Conservation (phyloP, 352 stramenopile genomes). For the Globisporangium paddicum region DNA sequence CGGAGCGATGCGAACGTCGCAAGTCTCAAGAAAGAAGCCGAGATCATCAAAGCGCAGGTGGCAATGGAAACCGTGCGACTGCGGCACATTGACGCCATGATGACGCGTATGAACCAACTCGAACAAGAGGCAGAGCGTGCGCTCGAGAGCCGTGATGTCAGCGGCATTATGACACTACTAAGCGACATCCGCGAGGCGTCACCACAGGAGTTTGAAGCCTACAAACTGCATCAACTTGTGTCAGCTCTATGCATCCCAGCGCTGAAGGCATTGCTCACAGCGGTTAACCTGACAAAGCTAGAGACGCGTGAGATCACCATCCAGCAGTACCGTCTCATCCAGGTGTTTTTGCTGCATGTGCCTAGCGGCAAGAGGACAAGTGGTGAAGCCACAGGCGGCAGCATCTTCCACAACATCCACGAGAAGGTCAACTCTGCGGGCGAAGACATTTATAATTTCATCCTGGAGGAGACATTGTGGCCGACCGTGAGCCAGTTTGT, state of each 20-base stretch:
- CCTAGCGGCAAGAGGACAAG: background rate
- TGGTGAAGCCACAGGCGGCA: background rate
- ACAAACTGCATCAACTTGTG: slow-evolving; percentile 66
- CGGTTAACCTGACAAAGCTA: slow-evolving; percentile 28
- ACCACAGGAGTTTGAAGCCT: slow-evolving; percentile 66
- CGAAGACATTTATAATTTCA: slow-evolving; percentile 72
- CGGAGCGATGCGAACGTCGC: slow-evolving; percentile 37
- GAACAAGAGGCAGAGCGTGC: slow-evolving; percentile 22
- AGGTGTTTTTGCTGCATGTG: slow-evolving; percentile 56
- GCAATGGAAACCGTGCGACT: slow-evolving; percentile 51
- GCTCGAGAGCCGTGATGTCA: slow-evolving; percentile 23
- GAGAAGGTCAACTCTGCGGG: slow-evolving; percentile 52
- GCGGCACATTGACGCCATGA: slow-evolving; percentile 42
- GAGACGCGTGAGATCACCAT: slow-evolving; percentile 12
- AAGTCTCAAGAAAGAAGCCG: slow-evolving; percentile 60
- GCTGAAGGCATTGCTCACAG: slow-evolving; percentile 41
- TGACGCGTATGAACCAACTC: slow-evolving; percentile 36
- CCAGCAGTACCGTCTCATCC: slow-evolving; percentile 49
- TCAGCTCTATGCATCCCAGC: slow-evolving; percentile 61
- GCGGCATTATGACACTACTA: slow-evolving; percentile 38
- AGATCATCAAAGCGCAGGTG: slow-evolving; percentile 58
- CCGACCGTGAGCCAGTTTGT: slow-evolving; percentile 60
- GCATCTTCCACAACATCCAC: slow-evolving; percentile 60
- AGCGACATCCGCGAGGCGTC: slow-evolving; percentile 36
- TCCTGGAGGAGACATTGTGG: slow-evolving; percentile 76